A percentile compares a stretch with the other conserved stretches of the same genome.
These are phyloP conservation scores for Pluteus cervinus DNA, from an alignment of 768 basidiomycete genomes.

Conservation along the genomic window DNA sequence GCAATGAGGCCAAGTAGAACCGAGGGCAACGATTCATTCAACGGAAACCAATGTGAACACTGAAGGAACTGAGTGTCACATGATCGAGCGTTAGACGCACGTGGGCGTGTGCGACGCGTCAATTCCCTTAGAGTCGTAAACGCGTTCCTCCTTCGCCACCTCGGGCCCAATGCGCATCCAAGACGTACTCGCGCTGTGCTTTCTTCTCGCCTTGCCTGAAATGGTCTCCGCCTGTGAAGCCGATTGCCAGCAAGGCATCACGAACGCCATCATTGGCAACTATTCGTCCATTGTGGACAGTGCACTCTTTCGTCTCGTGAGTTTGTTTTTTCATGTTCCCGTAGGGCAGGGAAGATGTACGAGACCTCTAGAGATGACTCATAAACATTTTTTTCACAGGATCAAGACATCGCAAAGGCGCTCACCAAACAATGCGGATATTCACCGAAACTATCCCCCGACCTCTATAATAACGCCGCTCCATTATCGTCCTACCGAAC, in stretches of 20 bases:
- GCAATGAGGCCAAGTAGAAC: not conserved
- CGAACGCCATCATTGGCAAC: conserved; percentile 45
- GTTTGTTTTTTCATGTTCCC: conserved; percentile 11
- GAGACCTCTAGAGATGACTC: too few relatives aligned
- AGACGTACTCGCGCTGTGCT: conserved; percentile 17
- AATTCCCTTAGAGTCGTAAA: too few relatives aligned
- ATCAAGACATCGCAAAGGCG: too few relatives aligned
- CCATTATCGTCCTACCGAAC: too few relatives aligned
- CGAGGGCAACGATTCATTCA: not conserved
- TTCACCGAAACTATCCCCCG: conserved; percentile 3
- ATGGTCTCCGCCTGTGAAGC: conserved; percentile 60
- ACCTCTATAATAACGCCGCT: conserved; percentile 8
- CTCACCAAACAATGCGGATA: too few relatives aligned
- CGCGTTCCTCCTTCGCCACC: too few relatives aligned
- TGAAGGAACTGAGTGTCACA: not conserved
- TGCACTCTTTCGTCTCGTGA: conserved; percentile 37
- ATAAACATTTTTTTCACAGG: too few relatives aligned
- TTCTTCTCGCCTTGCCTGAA: conserved; percentile 19
- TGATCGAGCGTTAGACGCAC: too few relatives aligned
- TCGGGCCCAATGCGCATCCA: conserved; percentile 4
- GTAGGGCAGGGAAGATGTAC: too few relatives aligned
- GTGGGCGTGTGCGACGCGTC: too few relatives aligned
- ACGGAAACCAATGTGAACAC: not conserved
- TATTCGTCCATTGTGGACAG: conserved; percentile 37
- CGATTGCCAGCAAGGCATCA: conserved; percentile 58